phyloP scores from a whole-genome alignment of 225 moss, liverwort and hornwort species.

The Pseudisothecium myosuroides region DNA sequence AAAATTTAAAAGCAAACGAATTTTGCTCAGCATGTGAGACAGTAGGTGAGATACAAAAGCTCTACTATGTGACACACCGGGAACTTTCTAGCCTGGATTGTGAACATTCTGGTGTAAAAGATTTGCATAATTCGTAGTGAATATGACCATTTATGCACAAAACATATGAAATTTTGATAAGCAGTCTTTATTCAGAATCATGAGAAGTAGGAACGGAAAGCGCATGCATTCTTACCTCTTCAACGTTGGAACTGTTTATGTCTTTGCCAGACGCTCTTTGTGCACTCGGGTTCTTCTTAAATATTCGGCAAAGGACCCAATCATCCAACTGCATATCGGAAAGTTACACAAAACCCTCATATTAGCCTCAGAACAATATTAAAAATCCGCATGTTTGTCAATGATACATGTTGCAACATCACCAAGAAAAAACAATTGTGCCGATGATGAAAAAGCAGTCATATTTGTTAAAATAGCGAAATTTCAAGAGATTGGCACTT shows the following conservation, averaged over 20 bases:
- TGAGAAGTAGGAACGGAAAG: neutral
- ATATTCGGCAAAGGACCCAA: slow-evolving; percentile 95
- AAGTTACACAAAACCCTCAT: neutral
- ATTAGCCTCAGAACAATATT: neutral
- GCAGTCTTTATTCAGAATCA: neutral
- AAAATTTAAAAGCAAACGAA: neutral
- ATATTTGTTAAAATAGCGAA: neutral
- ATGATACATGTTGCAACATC: neutral
- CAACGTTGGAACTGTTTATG: slow-evolving; percentile 51
- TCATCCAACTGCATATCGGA: slow-evolving; percentile 71
- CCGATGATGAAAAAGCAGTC: neutral
- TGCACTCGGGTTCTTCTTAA: slow-evolving; percentile 78
- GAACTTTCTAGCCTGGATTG: neutral
- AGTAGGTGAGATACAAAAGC: neutral
- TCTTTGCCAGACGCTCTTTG: slow-evolving; percentile 60
- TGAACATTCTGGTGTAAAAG: neutral
- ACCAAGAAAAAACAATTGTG: neutral
- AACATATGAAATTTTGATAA: neutral
- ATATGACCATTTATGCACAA: neutral
- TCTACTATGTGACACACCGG: neutral
- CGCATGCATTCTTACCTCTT: slow-evolving; percentile 26
- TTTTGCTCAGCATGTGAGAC: neutral
- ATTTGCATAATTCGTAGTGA: neutral
- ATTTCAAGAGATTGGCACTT: neutral
- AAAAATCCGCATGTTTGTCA: neutral